Base-by-base conservation (phyloP, 2,329 filamentous ascomycete genomes). In the Tolypocladium pustulatum region DNA sequence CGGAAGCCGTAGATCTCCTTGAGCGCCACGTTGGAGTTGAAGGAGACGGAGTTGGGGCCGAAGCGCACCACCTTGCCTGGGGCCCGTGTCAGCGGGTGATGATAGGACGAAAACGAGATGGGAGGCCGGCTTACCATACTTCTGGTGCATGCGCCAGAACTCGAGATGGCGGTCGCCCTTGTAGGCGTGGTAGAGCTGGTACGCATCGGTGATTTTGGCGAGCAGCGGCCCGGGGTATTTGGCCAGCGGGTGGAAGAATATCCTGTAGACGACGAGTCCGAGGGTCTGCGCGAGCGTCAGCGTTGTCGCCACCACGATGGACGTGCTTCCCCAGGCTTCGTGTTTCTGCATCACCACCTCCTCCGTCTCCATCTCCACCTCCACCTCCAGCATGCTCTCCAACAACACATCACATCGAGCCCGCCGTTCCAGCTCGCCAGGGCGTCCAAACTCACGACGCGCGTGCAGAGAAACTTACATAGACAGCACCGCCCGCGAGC, bases 141-240 rank as follows among this genome's bases (percentile, higher is more conserved):
- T 79, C 64, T 86, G 75, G 70, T 95, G 90, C 64, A 87, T 77
- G 36, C 81, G 78, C 75, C 85, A 85, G 66, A 91, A 86, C 67
- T 88, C 84, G 22, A 92, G 79, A 68, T 92, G 89, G 1, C 88
- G 81, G 64, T 89, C 85, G 57, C 89, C 89, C 66, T 83, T 86
- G 73, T 85, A 89, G 54, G 88, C 87, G 64, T 91, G 85, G 70
- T 89, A 92, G 36, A 88, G 80, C 68, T 86, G 82, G 65, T 86
- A 81, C 63, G 75, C 81, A 65, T 85, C 79, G n/a, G 84, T 85
- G 64, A 87, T 71, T 66, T 83, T 86, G 59, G 82, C 84, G 49
- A 87, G 67, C 54, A 86, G 73, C 0, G 86, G 86, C 1, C 85
- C 86, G 1, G 85, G 86, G 62, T 87, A 86, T 59, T 81, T 83